A percentile compares a stretch with the other conserved stretches of the same genome.
phyloP scores from a whole-genome alignment of 2,329 filamentous ascomycete species.

The Penicillium sp. region DNA sequence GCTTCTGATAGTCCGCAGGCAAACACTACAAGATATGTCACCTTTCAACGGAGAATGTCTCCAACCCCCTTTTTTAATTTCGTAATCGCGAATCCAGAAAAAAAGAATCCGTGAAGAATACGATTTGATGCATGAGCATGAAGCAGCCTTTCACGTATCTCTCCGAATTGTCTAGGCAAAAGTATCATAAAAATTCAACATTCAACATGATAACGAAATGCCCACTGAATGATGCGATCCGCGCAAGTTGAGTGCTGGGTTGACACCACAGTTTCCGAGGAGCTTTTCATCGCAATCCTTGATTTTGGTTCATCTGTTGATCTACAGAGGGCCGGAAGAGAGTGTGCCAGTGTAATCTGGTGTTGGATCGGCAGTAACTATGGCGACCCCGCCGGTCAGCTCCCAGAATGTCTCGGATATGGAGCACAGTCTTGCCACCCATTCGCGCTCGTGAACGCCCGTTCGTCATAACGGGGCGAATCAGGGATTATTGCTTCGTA shows the following conservation, averaged over 20 bases:
- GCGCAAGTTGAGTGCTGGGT: not conserved
- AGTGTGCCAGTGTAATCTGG: not conserved
- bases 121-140: too few relatives aligned
- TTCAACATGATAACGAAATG: not conserved
- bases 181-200: not conserved
- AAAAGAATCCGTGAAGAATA: not conserved
- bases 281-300: not conserved
- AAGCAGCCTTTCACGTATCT: not conserved
- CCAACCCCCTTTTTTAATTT: not conserved
- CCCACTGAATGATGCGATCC: not conserved
- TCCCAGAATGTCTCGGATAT: not conserved
- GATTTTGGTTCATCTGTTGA: not conserved
- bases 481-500: not conserved
- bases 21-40: not conserved
- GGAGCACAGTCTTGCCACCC: not conserved
- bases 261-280: not conserved
- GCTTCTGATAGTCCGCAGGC: too few relatives aligned
- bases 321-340: not conserved
- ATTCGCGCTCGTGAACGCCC: not conserved
- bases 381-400: not conserved
- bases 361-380: not conserved
- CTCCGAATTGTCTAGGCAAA: not conserved
- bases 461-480: not conserved
- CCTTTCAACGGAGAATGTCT: not conserved
- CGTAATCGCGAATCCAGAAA: not conserved